Conservation (phyloP, 164 flowering plant species). For the Amborella trichopoda region DNA sequence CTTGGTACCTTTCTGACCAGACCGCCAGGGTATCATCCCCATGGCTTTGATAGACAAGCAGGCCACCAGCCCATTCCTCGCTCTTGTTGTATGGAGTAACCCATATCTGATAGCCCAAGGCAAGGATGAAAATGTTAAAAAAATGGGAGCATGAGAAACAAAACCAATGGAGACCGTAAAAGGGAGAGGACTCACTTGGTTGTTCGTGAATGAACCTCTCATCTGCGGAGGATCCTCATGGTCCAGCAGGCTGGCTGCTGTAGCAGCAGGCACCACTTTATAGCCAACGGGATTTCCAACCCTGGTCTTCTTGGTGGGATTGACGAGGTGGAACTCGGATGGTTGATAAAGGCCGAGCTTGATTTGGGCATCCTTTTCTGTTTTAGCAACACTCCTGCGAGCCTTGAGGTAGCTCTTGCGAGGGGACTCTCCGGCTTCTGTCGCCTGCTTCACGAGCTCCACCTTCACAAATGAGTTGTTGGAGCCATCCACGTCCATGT, state of each 20-base stretch:
- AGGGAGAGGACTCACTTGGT: constrained; percentile 52
- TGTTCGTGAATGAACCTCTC: constrained; percentile 71
- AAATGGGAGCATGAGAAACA: too few species aligned
- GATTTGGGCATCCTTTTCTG: constrained; percentile 80
- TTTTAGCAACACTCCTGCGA: constrained; percentile 41
- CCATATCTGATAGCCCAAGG: too few species aligned
- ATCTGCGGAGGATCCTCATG: constrained; percentile 68
- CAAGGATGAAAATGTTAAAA: too few species aligned
- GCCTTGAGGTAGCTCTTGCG: constrained; percentile 68
- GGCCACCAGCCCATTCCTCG: constrained; percentile 94
- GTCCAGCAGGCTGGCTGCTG: constrained; percentile 79
- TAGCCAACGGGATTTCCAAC: constrained; percentile 87
- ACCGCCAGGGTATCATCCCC: constrained; percentile 83
- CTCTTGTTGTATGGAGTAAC: constrained; percentile 72
- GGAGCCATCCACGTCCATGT: constrained; percentile 54
- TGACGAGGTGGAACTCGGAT: constrained; percentile 70
- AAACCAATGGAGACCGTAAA: too few species aligned
- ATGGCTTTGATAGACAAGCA: constrained; percentile 56
- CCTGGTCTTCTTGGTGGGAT: constrained; percentile 47
- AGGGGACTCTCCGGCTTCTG: constrained; percentile 39
- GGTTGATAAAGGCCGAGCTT: constrained; percentile 81
- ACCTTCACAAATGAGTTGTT: constrained; percentile 74
- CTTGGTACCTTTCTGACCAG: constrained; percentile 73
- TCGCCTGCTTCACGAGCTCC: constrained; percentile 29
- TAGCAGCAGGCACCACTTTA: constrained; percentile 77